Base-by-base conservation (phyloP, 2,329 filamentous ascomycete species). In the Colletotrichum gloeosporioides region DNA sequence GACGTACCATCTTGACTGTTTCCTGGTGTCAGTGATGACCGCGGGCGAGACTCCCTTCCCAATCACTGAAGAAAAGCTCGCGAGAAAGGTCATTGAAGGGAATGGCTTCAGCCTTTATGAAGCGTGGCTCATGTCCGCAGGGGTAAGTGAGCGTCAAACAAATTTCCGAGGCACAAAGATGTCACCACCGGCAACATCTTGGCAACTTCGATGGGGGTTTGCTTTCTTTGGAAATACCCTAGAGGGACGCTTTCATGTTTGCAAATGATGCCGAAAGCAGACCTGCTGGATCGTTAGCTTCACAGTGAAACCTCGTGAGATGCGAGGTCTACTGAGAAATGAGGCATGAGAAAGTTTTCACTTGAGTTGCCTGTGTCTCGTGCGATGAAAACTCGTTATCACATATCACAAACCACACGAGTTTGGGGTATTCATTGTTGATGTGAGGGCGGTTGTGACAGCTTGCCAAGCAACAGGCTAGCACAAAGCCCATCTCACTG, bases 101-200 rank as follows among this genome's bases (percentile, higher is more conserved):
- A 13, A 16, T 8, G 16, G 4, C 55, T 29, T 18, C 22, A 15
- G 22, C 13, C 55, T 1, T 29, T 59, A 59, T 59, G 22, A 59
- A 59, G 8, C 0, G 15, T 29, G 6, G 32, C 29, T 32, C 18
- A 0, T 3, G 0, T 4, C 59, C 2, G 31, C 31, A 63, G 31
- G 31, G 59, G 25, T 34, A 10, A 62, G 59, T 34, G 27, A 32
- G 6, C 10, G 55, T 59, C 27, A 18, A 25, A 59, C 55, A 9
- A 29, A 16, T 3, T 25, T 16, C 18, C 4, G 55, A 59, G n/a
- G 55, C 55, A 59, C 25, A 29, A 59, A 18, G 5, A 29, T 4
- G 6, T 2, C 55, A 22, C 15, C 4, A 59, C 8, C 29, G 25
- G 2, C 4, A 29, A 59, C 15, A 0, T 7, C 25, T 25, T 59